Conservation (phyloP, 352 stramenopile genomes). For the Phytophthora idaei region DNA sequence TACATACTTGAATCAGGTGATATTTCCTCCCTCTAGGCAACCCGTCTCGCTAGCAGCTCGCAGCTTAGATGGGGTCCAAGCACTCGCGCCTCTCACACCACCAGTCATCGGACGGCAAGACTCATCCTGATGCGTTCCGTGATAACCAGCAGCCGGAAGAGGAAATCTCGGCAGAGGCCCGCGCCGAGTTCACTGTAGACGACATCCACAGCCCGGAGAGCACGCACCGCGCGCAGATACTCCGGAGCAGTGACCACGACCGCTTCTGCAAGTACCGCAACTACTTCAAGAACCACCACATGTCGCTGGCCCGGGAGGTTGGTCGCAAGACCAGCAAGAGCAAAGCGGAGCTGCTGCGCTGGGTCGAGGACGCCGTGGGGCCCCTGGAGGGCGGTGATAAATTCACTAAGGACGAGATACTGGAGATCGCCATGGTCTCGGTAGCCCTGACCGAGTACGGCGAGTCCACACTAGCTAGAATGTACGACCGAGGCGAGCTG, state of each 20-base stretch:
- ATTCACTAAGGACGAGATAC: constrained; percentile 43
- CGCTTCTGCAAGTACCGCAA: constrained; percentile 56
- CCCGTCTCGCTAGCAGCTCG: constrained; percentile 1
- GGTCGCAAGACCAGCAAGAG: constrained; percentile 39
- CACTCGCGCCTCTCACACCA: constrained; percentile 28
- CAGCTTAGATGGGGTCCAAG: constrained; percentile 32
- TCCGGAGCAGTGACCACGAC: constrained; percentile 25
- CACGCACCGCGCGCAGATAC: constrained; percentile 36
- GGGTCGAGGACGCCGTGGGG: constrained; percentile 39
- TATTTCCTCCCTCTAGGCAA: not conserved
- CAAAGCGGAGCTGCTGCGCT: constrained; percentile 38
- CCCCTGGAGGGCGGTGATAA: constrained; percentile 24
- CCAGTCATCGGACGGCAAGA: constrained; percentile 14
- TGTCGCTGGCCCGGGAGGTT: constrained; percentile 47
- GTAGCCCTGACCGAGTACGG: constrained; percentile 40
- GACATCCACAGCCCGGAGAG: constrained; percentile 38
- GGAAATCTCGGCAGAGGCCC: constrained; percentile 32
- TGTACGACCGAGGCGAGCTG: constrained; percentile 43
- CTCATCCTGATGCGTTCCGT: not conserved
- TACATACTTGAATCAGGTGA: constrained; percentile 11
- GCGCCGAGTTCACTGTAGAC: constrained; percentile 38
- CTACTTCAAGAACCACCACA: constrained; percentile 60
- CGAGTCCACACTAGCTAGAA: constrained; percentile 27
- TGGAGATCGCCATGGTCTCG: constrained; percentile 53
- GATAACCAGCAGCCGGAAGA: constrained; percentile 14